These are phyloP conservation scores for Leptodermis oblonga DNA, from an alignment of 257 asterid species.

Conservation along the genomic window DNA sequence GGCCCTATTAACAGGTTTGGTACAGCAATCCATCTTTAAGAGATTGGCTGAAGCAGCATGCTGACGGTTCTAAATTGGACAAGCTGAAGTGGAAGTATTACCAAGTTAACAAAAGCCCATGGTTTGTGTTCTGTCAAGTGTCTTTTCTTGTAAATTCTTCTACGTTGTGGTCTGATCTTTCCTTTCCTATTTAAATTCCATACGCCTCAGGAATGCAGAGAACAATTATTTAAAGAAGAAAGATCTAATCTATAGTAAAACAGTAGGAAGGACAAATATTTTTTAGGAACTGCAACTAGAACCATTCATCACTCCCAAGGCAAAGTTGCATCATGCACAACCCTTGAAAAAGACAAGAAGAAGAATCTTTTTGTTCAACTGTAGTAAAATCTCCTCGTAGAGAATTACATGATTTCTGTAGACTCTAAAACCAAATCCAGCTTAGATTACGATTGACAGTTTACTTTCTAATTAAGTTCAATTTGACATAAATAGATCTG, in stretches of 20 bases:
- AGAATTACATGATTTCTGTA: neutral
- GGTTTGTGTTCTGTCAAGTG: conserved; percentile 37
- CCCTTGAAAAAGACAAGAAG: too few relatives aligned
- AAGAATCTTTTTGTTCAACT: too few relatives aligned
- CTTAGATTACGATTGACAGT: too few relatives aligned
- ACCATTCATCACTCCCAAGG: too few relatives aligned
- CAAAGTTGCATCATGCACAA: too few relatives aligned
- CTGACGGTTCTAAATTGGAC: conserved; percentile 60
- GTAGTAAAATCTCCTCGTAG: too few relatives aligned
- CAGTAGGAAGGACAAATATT: too few relatives aligned
- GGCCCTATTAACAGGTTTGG: conserved; percentile 62
- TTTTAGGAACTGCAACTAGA: too few relatives aligned
- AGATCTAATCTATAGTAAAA: too few relatives aligned
- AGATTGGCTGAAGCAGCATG: conserved; percentile 78
- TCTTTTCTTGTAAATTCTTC: neutral
- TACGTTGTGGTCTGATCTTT: neutral
- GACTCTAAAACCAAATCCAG: neutral
- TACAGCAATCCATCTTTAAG: conserved; percentile 75
- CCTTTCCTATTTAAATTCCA: neutral
- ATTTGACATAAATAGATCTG: too few relatives aligned
- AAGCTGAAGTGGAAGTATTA: conserved; percentile 79
- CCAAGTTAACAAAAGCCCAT: conserved; percentile 81
- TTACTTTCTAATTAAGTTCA: neutral
- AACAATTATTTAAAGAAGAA: too few relatives aligned
- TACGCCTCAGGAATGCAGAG: too few relatives aligned